phyloP scores from a whole-genome alignment of 805 yeast genomes.

The Candida sakaeoensis region DNA sequence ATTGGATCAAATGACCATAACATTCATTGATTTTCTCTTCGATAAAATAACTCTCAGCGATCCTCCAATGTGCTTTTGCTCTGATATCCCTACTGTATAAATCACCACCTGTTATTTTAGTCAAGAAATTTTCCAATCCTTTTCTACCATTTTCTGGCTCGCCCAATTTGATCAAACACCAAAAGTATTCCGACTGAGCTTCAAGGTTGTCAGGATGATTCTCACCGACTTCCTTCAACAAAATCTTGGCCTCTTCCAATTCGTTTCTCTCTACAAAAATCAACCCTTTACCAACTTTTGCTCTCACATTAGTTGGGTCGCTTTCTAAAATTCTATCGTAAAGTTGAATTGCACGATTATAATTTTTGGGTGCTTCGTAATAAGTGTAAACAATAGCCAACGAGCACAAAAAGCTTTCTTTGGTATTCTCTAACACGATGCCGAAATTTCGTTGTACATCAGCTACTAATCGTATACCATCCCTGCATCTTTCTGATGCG shows the following conservation, averaged over 20 bases:
- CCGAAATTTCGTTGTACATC: constrained; percentile 45
- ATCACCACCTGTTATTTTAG: constrained; percentile 46
- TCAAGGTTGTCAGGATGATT: constrained; percentile 49
- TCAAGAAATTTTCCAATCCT: constrained; percentile 43
- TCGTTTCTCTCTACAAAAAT: constrained; percentile 67
- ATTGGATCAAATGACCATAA: constrained; percentile 52
- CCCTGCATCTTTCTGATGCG: constrained; percentile 57
- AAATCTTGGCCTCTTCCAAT: constrained; percentile 47
- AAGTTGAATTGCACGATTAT: constrained; percentile 63
- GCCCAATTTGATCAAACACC: constrained; percentile 67
- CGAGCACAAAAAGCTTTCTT: constrained; percentile 55
- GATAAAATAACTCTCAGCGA: constrained; percentile 61
- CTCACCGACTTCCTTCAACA: constrained; percentile 50
- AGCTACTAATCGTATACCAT: constrained; percentile 56
- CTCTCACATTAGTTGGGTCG: constrained; percentile 48
- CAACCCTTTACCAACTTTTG: constrained; percentile 78
- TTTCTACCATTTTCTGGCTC: constrained; percentile 49
- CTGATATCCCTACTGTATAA: constrained; percentile 50
- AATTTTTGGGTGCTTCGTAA: constrained; percentile 88
- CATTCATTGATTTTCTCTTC: constrained; percentile 42
- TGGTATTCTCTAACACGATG: constrained; percentile 46
- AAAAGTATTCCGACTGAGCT: constrained; percentile 68
- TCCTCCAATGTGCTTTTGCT: constrained; percentile 66
- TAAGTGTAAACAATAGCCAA: constrained; percentile 78
- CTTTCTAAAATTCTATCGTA: constrained; percentile 57